These are phyloP conservation scores for Phytophthora foliorum DNA, from an alignment of 352 stramenopile genomes.

Conservation along the genomic window DNA sequence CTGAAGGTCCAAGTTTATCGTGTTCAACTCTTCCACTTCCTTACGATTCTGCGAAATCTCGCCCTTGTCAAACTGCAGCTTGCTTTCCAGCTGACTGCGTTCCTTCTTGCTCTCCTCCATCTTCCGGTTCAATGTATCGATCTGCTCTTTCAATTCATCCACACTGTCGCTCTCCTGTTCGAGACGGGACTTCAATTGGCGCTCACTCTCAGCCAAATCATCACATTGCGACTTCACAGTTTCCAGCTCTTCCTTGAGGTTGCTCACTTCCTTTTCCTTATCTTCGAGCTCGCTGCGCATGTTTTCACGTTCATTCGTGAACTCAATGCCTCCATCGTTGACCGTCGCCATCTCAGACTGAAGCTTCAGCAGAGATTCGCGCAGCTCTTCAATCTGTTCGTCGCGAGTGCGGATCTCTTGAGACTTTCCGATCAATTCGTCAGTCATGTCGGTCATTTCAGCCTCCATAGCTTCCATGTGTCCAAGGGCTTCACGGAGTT, in stretches of 20 bases:
- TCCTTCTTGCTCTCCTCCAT: conserved; percentile 51
- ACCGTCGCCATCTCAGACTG: conserved; percentile 60
- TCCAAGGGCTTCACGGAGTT: conserved; percentile 65
- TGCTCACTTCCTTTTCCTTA: conserved; percentile 44
- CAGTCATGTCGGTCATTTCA: conserved; percentile 81
- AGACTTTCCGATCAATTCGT: conserved; percentile 82
- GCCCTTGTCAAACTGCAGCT: conserved; percentile 56
- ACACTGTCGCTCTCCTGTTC: conserved; percentile 55
- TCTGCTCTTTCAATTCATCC: conserved; percentile 54
- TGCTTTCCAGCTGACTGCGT: conserved; percentile 47
- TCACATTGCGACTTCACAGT: conserved; percentile 58
- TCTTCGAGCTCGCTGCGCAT: conserved; percentile 46
- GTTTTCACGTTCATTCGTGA: conserved; percentile 49
- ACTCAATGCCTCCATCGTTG: conserved; percentile 59
- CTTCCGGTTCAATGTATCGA: conserved; percentile 51
- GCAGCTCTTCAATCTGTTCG: conserved; percentile 67
- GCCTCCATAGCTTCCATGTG: conserved; percentile 80
- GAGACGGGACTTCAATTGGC: conserved; percentile 43
- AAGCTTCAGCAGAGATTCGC: conserved; percentile 51
- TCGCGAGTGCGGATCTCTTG: conserved; percentile 74
- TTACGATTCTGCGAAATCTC: conserved; percentile 65
- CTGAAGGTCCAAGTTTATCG: conserved; percentile 58
- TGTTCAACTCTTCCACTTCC: conserved; percentile 64
- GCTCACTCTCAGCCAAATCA: conserved; percentile 65
- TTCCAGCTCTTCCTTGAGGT: conserved; percentile 48